Base-by-base conservation (phyloP, 192 early-diverging fungal genomes). In the Powellomyces hirtus region DNA sequence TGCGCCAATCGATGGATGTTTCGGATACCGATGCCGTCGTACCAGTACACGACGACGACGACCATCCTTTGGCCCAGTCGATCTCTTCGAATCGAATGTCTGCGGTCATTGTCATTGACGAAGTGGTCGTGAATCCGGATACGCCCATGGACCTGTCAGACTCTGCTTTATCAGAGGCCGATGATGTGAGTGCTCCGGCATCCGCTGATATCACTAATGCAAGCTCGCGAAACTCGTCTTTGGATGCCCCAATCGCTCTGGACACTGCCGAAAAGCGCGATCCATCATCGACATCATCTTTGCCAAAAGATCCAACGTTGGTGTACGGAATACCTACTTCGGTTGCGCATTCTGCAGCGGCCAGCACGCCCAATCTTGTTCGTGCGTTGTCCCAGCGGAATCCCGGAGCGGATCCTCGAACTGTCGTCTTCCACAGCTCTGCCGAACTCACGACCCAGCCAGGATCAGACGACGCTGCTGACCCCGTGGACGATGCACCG, bases 361-460 rank as follows among this genome's bases (percentile, higher is more conserved):
- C 18, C 1, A 60, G 59, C 59, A 40, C 59, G 4, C 34, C 59
- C 4, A 60, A 36, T 20, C 59, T 40, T 2, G 38, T 22, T n/a
- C 59, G 59, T n/a, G 59, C 59, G 36, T 27, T 38, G 4, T 60
- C 59, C 35, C 59, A 60, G 34, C 59, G 59, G n/a, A 37, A 36
- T 2, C 36, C 34, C 3, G 34, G 10, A 6, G 4, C 59, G 20
- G 53, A 56, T 14, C 6, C 53, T 4, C 59, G 38, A 24, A n/a
- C n/a, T n/a, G 59, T 27, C 11, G 44, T 64, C 22, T 64, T 27
- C 62, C 31, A 64, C 20, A 62, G 40, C 59, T 38, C 38, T 37
- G 59, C 35, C 16, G 59, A 33, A 18, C 31, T 56, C 33, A 31
- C 53, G 3, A 29, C 53, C 4, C 18, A 56, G 27, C 5, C 53